Conservation (phyloP, 2,329 filamentous ascomycete species). For the Talaromyces sp. region DNA sequence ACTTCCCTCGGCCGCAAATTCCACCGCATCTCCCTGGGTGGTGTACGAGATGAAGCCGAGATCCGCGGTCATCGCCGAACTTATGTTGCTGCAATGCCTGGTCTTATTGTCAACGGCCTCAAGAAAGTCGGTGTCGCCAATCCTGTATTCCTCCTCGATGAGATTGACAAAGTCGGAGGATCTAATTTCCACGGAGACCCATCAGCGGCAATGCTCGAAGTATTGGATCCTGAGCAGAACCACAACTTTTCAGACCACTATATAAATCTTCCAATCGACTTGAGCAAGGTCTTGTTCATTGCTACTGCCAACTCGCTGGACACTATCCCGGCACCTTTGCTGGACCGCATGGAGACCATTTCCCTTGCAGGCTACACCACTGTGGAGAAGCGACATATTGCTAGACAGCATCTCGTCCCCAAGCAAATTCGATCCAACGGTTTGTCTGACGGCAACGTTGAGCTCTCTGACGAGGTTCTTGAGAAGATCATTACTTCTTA, state of each 20-base stretch:
- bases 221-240: slow-evolving; percentile 96
- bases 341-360: slow-evolving; percentile 97
- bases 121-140: slow-evolving; percentile 96
- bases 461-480: slow-evolving; percentile 75
- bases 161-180: slow-evolving; percentile 94
- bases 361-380: slow-evolving; percentile 92
- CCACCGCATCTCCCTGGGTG: slow-evolving; percentile 92
- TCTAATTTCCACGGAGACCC: slow-evolving; percentile 93
- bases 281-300: slow-evolving; percentile 96
- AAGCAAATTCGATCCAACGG: slow-evolving; percentile 94
- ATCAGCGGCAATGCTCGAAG: slow-evolving; percentile 95
- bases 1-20: slow-evolving; percentile 91
- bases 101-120: slow-evolving; percentile 84
- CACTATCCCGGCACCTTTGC: slow-evolving; percentile 85
- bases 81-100: slow-evolving; percentile 98
- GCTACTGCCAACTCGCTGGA: slow-evolving; percentile 93
- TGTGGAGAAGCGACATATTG: slow-evolving; percentile 93
- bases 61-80: slow-evolving; percentile 92
- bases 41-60: slow-evolving; percentile 93
- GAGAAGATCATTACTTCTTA: slow-evolving; percentile 95
- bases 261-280: slow-evolving; percentile 87
- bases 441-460: slow-evolving; percentile 67
- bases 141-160: slow-evolving; percentile 90
- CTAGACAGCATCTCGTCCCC: slow-evolving; percentile 84
- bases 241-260: slow-evolving; percentile 94